phyloP scores from a whole-genome alignment of 768 basidiomycete genomes.

The Leccinum variicolor region DNA sequence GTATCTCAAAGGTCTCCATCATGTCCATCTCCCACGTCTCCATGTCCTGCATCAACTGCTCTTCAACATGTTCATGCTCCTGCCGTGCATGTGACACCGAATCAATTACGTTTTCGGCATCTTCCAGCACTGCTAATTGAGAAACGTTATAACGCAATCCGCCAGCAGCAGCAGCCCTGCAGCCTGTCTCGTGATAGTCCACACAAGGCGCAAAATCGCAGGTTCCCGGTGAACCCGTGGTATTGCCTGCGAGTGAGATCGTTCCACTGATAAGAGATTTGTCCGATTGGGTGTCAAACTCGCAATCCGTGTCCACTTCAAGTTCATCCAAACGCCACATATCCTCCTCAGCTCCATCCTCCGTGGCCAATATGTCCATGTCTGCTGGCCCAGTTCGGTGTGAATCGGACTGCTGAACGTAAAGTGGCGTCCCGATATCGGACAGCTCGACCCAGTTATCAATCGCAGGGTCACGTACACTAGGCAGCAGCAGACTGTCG shows the following conservation, averaged over 20 bases:
- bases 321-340: conserved; percentile 12
- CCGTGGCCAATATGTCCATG: conserved; percentile 14
- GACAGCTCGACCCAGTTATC: conserved; percentile 17
- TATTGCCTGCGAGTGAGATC: conserved; percentile 15
- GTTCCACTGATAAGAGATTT: conserved; percentile 25
- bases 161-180: conserved; percentile 6
- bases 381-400: conserved; percentile 8
- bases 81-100: conserved; percentile 11
- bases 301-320: conserved; percentile 1
- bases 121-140: conserved; percentile 16
- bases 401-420: background rate
- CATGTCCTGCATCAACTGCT: conserved; percentile 12
- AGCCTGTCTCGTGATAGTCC: conserved; percentile 11
- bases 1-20: conserved; percentile 10
- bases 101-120: conserved; percentile 9
- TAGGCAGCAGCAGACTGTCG: conserved; percentile 17
- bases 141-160: conserved; percentile 11
- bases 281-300: conserved; percentile 14
- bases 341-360: conserved; percentile 14
- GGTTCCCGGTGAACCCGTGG: conserved; percentile 13
- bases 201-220: conserved; percentile 8
- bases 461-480: conserved; percentile 1
- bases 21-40: conserved; percentile 1
- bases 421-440: conserved; percentile 8
- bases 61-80: conserved; percentile 8